Evolutionary conservation across 1,139 yeast species (phyloP).

Genomic region (Spathaspora jeffriesii): DNA sequence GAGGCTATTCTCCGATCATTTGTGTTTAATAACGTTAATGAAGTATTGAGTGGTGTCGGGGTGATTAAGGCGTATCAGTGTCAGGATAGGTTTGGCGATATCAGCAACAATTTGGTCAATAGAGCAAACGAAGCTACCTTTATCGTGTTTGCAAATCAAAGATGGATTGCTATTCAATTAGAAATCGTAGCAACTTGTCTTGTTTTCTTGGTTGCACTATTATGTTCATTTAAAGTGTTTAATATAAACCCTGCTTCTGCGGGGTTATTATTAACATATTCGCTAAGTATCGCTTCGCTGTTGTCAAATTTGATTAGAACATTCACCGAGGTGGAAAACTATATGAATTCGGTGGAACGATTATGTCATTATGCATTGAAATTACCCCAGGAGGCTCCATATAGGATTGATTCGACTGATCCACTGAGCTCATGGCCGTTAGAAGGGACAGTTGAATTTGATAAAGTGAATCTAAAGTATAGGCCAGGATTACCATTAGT

Average conservation of each 20-base stretch:
- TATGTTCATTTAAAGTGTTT: constrained; percentile 67
- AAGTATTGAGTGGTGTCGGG: constrained; percentile 67
- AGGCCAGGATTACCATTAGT: constrained; percentile 78
- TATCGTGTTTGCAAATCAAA: constrained; percentile 66
- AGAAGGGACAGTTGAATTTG: constrained; percentile 53
- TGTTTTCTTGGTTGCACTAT: constrained; percentile 51
- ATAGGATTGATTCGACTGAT: constrained; percentile 48
- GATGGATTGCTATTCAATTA: constrained; percentile 74
- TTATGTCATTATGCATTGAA: constrained; percentile 63
- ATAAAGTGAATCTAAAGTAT: constrained; percentile 63
- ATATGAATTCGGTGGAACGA: constrained; percentile 87
- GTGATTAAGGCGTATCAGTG: constrained; percentile 67
- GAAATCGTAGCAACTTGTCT: constrained; percentile 52
- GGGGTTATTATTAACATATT: constrained; percentile 69
- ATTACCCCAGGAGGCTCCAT: constrained; percentile 39
- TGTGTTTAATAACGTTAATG: constrained; percentile 66
- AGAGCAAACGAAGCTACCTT: constrained; percentile 73
- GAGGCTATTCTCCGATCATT: constrained; percentile 38
- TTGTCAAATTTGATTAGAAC: constrained; percentile 52
- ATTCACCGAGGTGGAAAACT: constrained; percentile 73
- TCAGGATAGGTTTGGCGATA: constrained; percentile 48
- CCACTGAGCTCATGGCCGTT: constrained; percentile 53
- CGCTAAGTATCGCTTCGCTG: constrained; percentile 48
- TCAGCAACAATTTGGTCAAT: constrained; percentile 53
- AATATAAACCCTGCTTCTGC: constrained; percentile 63